phyloP scores from a whole-genome alignment of 2,329 filamentous ascomycete species.

The Claviceps africana region DNA sequence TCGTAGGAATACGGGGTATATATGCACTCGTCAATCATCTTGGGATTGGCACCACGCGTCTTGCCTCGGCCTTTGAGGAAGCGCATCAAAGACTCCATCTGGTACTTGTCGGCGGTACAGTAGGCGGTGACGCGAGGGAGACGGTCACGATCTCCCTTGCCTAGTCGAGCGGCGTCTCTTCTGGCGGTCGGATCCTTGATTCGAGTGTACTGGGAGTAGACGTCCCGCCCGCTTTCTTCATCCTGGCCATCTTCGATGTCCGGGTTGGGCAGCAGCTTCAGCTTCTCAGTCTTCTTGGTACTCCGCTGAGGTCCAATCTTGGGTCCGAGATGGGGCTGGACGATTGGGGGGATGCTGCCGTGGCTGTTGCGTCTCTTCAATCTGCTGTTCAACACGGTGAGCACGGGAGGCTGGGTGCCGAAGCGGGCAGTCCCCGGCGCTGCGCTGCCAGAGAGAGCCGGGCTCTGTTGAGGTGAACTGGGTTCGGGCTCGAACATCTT shows the following conservation, averaged over 20 bases:
- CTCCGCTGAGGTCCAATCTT: constrained; percentile 93
- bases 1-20: constrained; percentile 86
- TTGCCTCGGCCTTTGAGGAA: constrained; percentile 78
- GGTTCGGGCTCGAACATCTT: constrained; percentile 42
- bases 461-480: constrained; percentile 12
- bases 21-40: constrained; percentile 93
- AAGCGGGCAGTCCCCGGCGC: constrained; percentile 21
- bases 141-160: constrained; percentile 80
- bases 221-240: constrained; percentile 85
- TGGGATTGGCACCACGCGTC: constrained; percentile 67
- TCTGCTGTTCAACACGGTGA: constrained; percentile 76
- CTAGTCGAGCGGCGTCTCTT: constrained; percentile 78
- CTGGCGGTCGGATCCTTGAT: constrained; percentile 94
- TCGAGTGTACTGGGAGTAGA: constrained; percentile 93
- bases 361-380: constrained; percentile 76
- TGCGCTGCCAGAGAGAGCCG: constrained; percentile 10
- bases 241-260: constrained; percentile 65
- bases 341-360: constrained; percentile 31
- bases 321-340: constrained; percentile 24
- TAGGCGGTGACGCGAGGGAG: constrained; percentile 91
- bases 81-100: constrained; percentile 76
- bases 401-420: constrained; percentile 36
- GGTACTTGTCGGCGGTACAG: constrained; percentile 84
- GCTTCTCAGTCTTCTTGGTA: constrained; percentile 88
- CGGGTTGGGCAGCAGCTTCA: constrained; percentile 90